These are phyloP conservation scores for Erodium texanum DNA, from an alignment of 441 rosid genomes.

Conservation along the genomic window DNA sequence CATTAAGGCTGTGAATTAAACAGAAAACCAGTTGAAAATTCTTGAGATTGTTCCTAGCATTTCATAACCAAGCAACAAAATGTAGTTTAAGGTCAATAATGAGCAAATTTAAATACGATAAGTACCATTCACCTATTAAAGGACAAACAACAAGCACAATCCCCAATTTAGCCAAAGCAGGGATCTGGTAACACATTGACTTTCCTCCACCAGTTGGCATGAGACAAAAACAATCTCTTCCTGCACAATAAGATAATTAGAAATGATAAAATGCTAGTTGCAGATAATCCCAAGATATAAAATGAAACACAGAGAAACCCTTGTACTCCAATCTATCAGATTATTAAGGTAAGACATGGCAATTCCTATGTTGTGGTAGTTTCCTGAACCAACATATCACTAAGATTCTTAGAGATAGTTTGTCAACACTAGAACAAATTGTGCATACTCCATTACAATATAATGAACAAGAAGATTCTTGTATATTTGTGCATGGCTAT, in stretches of 20 bases:
- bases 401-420: background rate
- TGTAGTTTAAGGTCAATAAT: slow-evolving; percentile 11
- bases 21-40: slow-evolving; percentile 9
- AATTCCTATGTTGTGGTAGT: background rate
- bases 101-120: background rate
- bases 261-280: background rate
- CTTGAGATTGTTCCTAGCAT: slow-evolving; percentile 9
- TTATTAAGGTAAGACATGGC: background rate
- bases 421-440: background rate
- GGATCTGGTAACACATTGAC: slow-evolving; percentile 91
- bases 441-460: background rate
- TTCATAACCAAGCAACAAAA: slow-evolving; percentile 15
- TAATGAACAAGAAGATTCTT: background rate
- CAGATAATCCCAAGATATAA: background rate
- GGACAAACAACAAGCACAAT: slow-evolving; percentile 94
- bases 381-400: background rate
- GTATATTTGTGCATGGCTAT: background rate
- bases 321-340: background rate
- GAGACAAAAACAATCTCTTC: slow-evolving; percentile 90
- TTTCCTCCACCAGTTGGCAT: slow-evolving; percentile 99
- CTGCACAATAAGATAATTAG: slow-evolving; percentile 25
- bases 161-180: slow-evolving; percentile 81
- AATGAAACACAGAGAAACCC: background rate
- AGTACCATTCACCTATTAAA: slow-evolving; percentile 53
- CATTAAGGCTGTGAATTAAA: slow-evolving; percentile 67